phyloP scores from a whole-genome alignment of 257 asterid genomes.

The Echites panduratus region DNA sequence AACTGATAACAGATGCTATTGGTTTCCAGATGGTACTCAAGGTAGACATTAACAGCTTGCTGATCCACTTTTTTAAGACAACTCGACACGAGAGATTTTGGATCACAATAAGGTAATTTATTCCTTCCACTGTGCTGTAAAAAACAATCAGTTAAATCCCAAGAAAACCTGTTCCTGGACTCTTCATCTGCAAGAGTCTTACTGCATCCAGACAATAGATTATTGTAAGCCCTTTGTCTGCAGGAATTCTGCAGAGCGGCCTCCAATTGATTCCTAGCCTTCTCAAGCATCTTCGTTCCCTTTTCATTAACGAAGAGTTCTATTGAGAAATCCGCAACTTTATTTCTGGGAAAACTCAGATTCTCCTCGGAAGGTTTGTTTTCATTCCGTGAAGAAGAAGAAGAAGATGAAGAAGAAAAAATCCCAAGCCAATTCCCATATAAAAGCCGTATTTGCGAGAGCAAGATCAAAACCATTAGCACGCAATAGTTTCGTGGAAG shows the following conservation, averaged over 20 bases:
- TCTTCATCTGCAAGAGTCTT: slow-evolving; percentile 64
- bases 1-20: slow-evolving; percentile 79
- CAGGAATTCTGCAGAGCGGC: slow-evolving; percentile 38
- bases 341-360: slow-evolving; percentile 3
- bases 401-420: slow-evolving; percentile 7
- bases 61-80: slow-evolving; percentile 48
- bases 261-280: slow-evolving; percentile 44
- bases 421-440: slow-evolving; percentile 30
- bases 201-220: slow-evolving; percentile 50
- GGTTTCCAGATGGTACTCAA: slow-evolving; percentile 64
- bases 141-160: slow-evolving; percentile 85
- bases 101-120: slow-evolving; percentile 53
- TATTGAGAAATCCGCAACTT: slow-evolving; percentile 57
- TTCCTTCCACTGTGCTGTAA: slow-evolving; percentile 60
- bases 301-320: slow-evolving; percentile 37
- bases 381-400: slow-evolving; percentile 20
- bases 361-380: slow-evolving; percentile 15
- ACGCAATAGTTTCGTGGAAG: background rate
- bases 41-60: slow-evolving; percentile 40
- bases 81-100: slow-evolving; percentile 30
- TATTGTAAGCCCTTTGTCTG: slow-evolving; percentile 57
- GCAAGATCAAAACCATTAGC: slow-evolving; percentile 12
- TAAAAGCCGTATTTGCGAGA: slow-evolving; percentile 35
- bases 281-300: slow-evolving; percentile 47
- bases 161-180: slow-evolving; percentile 60